Evolutionary conservation across 1,139 yeast genomes (phyloP).

Genomic region (Waltiozyma sp.): DNA sequence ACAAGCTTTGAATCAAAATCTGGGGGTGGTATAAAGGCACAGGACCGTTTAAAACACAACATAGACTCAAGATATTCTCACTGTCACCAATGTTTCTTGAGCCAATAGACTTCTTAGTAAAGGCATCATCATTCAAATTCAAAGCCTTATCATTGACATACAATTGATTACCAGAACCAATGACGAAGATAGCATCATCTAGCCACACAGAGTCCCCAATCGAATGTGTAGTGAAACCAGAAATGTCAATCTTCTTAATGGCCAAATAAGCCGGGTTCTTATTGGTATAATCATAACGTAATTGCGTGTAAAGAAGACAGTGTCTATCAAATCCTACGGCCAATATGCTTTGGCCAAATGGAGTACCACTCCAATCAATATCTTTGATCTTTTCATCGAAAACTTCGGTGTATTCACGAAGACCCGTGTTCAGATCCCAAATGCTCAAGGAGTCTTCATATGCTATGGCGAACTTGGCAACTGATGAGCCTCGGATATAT

Average conservation of each 20-base stretch:
- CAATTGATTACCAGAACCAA: conserved; percentile 85
- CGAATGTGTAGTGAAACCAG: conserved; percentile 60
- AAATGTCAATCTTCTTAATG: conserved; percentile 61
- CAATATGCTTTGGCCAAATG: conserved; percentile 57
- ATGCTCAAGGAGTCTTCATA: conserved; percentile 47
- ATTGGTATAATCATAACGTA: conserved; percentile 83
- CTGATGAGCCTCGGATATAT: conserved; percentile 61
- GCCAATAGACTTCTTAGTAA: conserved; percentile 35
- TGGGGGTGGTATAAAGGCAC: conserved; percentile 90
- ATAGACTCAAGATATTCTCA: conserved; percentile 49
- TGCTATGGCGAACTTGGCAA: conserved; percentile 64
- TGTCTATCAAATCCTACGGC: conserved; percentile 64
- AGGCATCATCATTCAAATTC: conserved; percentile 40
- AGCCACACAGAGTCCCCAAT: conserved; percentile 91
- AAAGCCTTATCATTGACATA: conserved; percentile 68
- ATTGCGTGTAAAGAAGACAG: conserved; percentile 64
- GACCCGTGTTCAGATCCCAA: conserved; percentile 66
- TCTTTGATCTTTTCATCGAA: conserved; percentile 26
- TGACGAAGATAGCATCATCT: conserved; percentile 62
- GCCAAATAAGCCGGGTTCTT: conserved; percentile 67
- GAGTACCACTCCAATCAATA: conserved; percentile 65
- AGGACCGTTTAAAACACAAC: conserved; percentile 76
- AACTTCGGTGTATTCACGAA: conserved; percentile 49
- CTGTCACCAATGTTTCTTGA: conserved; percentile 35
- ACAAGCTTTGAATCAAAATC: conserved; percentile 65